These are phyloP conservation scores for Fusarium albidum DNA, from an alignment of 2,329 filamentous ascomycete species.

Conservation along the genomic window DNA sequence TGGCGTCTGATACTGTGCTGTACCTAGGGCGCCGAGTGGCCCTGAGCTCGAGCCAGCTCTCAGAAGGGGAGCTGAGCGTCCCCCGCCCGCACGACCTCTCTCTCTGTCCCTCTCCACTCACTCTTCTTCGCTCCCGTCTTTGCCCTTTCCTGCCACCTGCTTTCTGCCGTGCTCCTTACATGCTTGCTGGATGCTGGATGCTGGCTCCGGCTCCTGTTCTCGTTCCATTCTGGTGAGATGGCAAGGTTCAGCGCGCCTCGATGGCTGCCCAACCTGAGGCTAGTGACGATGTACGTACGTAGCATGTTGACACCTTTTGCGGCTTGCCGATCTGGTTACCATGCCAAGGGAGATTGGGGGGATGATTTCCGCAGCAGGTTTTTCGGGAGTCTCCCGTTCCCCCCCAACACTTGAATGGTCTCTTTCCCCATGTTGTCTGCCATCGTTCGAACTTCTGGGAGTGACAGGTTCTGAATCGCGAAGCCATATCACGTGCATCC, in stretches of 20 bases:
- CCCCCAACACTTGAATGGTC: conserved; percentile 10
- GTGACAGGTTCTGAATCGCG: conserved; percentile 17
- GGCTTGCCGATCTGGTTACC: conserved; percentile 29
- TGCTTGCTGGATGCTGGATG: conserved; percentile 3
- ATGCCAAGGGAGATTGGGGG: conserved; percentile 16
- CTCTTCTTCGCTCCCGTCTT: conserved; percentile 35
- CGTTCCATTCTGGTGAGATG: conserved; percentile 1
- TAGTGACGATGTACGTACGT: background rate
- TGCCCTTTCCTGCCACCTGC: conserved; percentile 28
- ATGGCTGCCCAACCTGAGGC: conserved; percentile 36
- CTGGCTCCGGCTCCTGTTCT: background rate
- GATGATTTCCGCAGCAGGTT: conserved; percentile 14
- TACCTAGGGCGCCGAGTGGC: conserved; percentile 39
- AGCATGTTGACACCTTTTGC: conserved; percentile 11
- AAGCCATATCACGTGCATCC: conserved; percentile 37
- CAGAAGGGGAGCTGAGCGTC: conserved; percentile 43
- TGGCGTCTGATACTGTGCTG: conserved; percentile 49
- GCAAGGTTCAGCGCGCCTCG: conserved; percentile 18
- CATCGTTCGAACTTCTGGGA: background rate
- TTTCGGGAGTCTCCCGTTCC: conserved; percentile 7
- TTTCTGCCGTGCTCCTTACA: conserved; percentile 24
- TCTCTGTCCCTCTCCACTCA: conserved; percentile 38
- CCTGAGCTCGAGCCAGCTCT: conserved; percentile 29
- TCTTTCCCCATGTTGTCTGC: conserved; percentile 6
- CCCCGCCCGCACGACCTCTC: conserved; percentile 39